Percentiles rank a stretch among this genome's conserved stretches.
phyloP scores from a whole-genome alignment of 2,329 filamentous ascomycete genomes.

The Hymenoscyphus fraxineus region DNA sequence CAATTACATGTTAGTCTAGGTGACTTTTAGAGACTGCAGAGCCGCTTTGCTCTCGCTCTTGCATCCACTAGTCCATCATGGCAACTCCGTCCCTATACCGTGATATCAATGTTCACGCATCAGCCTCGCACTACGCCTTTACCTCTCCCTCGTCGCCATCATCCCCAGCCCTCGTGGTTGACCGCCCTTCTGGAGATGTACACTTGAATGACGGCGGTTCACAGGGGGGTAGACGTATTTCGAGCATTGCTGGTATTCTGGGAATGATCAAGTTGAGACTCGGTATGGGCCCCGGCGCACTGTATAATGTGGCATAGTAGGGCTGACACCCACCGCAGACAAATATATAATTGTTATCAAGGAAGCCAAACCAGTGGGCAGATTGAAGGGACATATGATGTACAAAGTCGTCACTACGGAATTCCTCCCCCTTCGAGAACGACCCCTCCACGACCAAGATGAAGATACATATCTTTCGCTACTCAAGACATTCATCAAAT shows the following conservation, averaged over 20 bases:
- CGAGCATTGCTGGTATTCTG: conserved; percentile 90
- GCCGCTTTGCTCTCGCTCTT: background rate
- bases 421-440: conserved; percentile 89
- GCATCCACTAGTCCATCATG: conserved; percentile 37
- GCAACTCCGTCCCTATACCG: conserved; percentile 66
- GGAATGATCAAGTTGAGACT: conserved; percentile 91
- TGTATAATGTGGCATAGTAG: conserved; percentile 15
- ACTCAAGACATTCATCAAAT: conserved; percentile 76
- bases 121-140: conserved; percentile 90
- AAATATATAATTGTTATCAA: conserved; percentile 97
- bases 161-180: conserved; percentile 81
- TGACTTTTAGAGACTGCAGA: background rate
- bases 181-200: conserved; percentile 87
- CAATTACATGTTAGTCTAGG: background rate
- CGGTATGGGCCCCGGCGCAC: conserved; percentile 51
- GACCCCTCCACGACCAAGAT: conserved; percentile 84
- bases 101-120: conserved; percentile 95
- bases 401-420: conserved; percentile 91
- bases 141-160: conserved; percentile 91
- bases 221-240: conserved; percentile 75
- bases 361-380: conserved; percentile 85
- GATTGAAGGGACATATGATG: conserved; percentile 91
- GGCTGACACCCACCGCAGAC: conserved; percentile 45
- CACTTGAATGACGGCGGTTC: conserved; percentile 77
- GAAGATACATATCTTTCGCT: conserved; percentile 87